phyloP scores from a whole-genome alignment of 371 early-diverging fungal species.

The Smittium culicis region DNA sequence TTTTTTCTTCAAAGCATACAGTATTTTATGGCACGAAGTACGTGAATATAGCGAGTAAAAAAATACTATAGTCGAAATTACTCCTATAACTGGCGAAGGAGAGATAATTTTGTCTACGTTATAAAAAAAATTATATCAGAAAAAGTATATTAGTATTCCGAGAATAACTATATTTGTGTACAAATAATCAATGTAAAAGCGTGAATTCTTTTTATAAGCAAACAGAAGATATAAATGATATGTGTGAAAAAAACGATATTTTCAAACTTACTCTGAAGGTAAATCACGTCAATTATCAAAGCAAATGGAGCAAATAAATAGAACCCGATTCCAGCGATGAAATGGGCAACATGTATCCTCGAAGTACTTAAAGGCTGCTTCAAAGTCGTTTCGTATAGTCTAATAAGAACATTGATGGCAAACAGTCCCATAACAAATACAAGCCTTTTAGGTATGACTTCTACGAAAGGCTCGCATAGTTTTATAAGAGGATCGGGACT shows the following conservation, averaged over 20 bases:
- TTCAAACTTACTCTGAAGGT: background rate
- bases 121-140: no score
- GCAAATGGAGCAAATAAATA: slow-evolving; percentile 45
- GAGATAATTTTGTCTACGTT: background rate
- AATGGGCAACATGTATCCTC: slow-evolving; percentile 52
- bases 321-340: slow-evolving; percentile 47
- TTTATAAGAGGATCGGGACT: background rate
- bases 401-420: slow-evolving; percentile 38
- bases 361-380: slow-evolving; percentile 43
- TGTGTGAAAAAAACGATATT: background rate
- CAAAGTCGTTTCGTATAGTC: slow-evolving; percentile 47
- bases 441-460: background rate
- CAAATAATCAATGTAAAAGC: no score
- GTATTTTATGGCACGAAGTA: background rate
- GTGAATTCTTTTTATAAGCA: no score
- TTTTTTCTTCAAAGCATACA: background rate
- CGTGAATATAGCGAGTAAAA: slow-evolving; percentile 6
- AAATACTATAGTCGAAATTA: background rate
- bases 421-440: slow-evolving; percentile 36
- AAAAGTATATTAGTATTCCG: no score
- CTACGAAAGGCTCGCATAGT: slow-evolving; percentile 3
- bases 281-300: slow-evolving; percentile 30
- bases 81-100: background rate
- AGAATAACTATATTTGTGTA: no score
- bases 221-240: background rate